phyloP scores from a whole-genome alignment of 2,329 filamentous ascomycete genomes.

The Trichophyton benhamiae region DNA sequence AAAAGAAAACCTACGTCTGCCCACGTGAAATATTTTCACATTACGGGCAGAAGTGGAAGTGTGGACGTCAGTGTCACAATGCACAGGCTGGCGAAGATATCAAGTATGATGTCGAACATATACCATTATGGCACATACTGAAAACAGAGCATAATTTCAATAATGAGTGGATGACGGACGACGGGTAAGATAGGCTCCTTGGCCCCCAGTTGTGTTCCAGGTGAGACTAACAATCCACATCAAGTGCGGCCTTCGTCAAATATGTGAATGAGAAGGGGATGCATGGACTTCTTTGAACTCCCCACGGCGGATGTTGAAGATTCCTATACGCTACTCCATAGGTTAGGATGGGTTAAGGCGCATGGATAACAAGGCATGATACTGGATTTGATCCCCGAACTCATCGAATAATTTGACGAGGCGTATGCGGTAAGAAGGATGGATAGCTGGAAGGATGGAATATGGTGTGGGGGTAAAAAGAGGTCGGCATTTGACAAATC shows the following conservation, averaged over 20 bases:
- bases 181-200: constrained; percentile 7
- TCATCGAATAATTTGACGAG: too few species aligned
- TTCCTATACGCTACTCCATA: too few species aligned
- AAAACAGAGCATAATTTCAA: constrained; percentile 3
- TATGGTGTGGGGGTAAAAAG: too few species aligned
- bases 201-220: not conserved
- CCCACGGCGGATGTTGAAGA: too few species aligned
- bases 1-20: constrained; percentile 6
- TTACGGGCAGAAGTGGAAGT: not conserved
- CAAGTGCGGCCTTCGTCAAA: not conserved
- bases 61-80: constrained; percentile 9
- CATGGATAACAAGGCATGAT: too few species aligned
- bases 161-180: constrained; percentile 8
- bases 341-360: too few species aligned
- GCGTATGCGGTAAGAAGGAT: too few species aligned
- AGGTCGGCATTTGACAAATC: too few species aligned
- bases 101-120: constrained; percentile 1
- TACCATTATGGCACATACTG: not conserved
- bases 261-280: not conserved
- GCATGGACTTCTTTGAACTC: too few species aligned
- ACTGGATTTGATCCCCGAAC: too few species aligned
- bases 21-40: constrained; percentile 7
- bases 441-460: too few species aligned
- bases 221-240: not conserved
- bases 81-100: not conserved